phyloP scores from a whole-genome alignment of 306 rosid species.

The Glycine soja region DNA sequence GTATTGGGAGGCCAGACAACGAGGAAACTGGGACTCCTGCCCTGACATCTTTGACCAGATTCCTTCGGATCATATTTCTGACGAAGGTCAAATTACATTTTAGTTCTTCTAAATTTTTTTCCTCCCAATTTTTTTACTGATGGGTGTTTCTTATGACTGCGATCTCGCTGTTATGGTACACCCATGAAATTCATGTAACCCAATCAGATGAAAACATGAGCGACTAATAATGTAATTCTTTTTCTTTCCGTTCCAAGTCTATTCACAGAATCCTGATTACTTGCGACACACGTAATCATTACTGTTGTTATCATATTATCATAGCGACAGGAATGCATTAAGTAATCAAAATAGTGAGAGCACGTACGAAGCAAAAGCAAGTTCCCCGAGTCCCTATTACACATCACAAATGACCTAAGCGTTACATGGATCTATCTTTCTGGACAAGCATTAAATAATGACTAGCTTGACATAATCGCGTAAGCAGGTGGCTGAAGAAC shows the following conservation, averaged over 20 bases:
- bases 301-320: conserved; percentile 13
- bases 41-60: conserved; percentile 94
- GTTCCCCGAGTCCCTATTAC: not conserved
- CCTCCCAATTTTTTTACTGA: conserved; percentile 51
- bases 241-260: conserved; percentile 1
- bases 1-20: conserved; percentile 91
- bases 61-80: conserved; percentile 72
- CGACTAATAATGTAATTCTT: conserved; percentile 51
- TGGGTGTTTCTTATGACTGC: conserved; percentile 46
- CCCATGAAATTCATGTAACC: conserved; percentile 63
- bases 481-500: not conserved
- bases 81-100: conserved; percentile 51
- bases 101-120: conserved; percentile 47
- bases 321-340: conserved; percentile 6
- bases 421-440: not conserved
- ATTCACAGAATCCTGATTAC: conserved; percentile 23
- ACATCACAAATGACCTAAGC: not conserved
- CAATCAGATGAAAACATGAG: conserved; percentile 54
- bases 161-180: conserved; percentile 41
- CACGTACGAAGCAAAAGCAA: not conserved
- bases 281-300: conserved; percentile 9
- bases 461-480: not conserved
- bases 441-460: not conserved
- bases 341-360: not conserved
- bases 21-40: conserved; percentile 80